Evolutionary conservation across 202 grass and related monocot species (phyloP).

Genomic region (Zizania palustris): DNA sequence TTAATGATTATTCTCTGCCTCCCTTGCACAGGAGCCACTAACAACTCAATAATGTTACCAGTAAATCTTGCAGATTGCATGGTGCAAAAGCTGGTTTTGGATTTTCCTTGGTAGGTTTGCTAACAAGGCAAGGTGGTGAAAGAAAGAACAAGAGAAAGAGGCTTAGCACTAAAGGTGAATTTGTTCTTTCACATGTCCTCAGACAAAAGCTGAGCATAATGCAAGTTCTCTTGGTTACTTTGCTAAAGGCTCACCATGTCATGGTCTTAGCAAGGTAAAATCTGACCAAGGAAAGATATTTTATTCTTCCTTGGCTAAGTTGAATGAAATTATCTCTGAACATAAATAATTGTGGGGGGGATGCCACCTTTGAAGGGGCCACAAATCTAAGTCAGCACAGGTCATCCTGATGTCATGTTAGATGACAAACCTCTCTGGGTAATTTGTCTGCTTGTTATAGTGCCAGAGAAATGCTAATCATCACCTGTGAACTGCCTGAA

Average conservation of each 20-base stretch:
- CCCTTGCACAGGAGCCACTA: slow-evolving; percentile 3
- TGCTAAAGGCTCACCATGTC: slow-evolving; percentile 17
- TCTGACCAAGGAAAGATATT: neutral
- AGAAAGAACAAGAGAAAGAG: slow-evolving; percentile 17
- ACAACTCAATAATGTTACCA: slow-evolving; percentile 17
- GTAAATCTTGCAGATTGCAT: slow-evolving; percentile 7
- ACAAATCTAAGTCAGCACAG: slow-evolving; percentile 15
- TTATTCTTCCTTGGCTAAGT: neutral
- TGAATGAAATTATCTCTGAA: neutral
- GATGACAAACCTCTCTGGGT: neutral
- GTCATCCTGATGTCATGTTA: slow-evolving; percentile 35
- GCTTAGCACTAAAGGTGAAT: neutral
- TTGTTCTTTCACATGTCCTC: neutral
- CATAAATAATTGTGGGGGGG: neutral
- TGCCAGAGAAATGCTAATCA: neutral
- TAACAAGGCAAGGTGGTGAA: neutral
- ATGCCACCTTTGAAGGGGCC: neutral
- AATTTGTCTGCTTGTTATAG: slow-evolving; percentile 16
- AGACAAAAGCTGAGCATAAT: slow-evolving; percentile 28
- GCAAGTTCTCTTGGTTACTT: slow-evolving; percentile 2
- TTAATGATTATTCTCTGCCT: neutral
- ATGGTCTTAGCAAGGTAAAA: neutral
- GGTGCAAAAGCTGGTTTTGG: slow-evolving; percentile 18
- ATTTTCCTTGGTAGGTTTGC: slow-evolving; percentile 24
- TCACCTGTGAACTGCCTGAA: neutral